Evolutionary conservation across 345 rosid species (phyloP).

Genomic region (Aquilaria malaccensis): DNA sequence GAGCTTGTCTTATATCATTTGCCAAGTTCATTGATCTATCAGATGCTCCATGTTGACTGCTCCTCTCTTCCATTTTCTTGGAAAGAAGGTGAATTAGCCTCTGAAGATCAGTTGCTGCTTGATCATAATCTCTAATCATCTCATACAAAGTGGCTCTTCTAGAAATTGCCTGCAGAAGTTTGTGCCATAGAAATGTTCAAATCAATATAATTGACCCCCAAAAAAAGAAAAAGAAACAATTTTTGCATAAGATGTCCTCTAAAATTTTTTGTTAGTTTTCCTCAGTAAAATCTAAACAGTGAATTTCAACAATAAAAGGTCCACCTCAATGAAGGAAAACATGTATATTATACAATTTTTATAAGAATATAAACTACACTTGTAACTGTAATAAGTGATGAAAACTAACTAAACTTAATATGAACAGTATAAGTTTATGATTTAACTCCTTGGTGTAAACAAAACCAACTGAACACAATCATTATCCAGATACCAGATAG

Average conservation of each 20-base stretch:
- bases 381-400: no score
- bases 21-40: conserved; percentile 43
- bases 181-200: neutral
- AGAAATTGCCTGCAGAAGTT: conserved; percentile 64
- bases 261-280: no score
- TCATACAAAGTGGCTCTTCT: conserved; percentile 79
- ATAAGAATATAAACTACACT: no score
- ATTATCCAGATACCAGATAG: no score
- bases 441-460: no score
- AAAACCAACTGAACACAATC: no score
- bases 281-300: neutral
- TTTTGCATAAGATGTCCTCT: no score
- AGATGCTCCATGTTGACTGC: conserved; percentile 30
- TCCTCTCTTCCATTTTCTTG: conserved; percentile 60
- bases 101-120: conserved; percentile 73
- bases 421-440: no score
- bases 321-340: no score
- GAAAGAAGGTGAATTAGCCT: conserved; percentile 47
- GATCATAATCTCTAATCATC: conserved; percentile 85
- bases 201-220: conserved; percentile 2
- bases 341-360: no score
- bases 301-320: neutral
- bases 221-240: no score
- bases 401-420: no score
- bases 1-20: conserved; percentile 65